These are phyloP conservation scores for Mortierella alpina DNA, from an alignment of 192 early-diverging fungal genomes.

Conservation along the genomic window DNA sequence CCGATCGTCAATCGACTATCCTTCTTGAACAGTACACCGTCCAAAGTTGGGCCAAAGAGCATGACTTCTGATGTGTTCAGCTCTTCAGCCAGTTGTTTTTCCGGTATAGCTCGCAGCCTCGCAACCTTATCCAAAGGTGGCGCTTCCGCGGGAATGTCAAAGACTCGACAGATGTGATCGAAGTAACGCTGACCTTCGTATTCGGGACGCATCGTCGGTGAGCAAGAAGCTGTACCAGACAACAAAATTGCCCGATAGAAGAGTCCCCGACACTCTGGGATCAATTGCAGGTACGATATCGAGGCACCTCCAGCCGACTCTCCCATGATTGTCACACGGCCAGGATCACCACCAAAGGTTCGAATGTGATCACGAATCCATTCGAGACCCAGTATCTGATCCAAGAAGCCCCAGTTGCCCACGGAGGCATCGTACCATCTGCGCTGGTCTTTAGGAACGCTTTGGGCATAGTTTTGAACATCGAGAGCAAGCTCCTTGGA, in stretches of 20 bases:
- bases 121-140: slow-evolving; percentile 20
- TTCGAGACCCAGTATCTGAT: slow-evolving; percentile 22
- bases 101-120: slow-evolving; percentile 4
- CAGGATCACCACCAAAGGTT: slow-evolving; percentile 15
- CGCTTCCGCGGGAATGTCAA: slow-evolving; percentile 22
- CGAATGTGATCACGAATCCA: slow-evolving; percentile 30
- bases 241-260: slow-evolving; percentile 43
- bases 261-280: slow-evolving; percentile 26
- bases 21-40: slow-evolving; percentile 26
- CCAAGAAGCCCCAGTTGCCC: slow-evolving; percentile 43
- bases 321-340: slow-evolving; percentile 24
- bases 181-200: slow-evolving; percentile 29
- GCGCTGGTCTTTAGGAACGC: background rate
- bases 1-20: slow-evolving; percentile 16
- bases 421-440: slow-evolving; percentile 13
- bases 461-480: background rate
- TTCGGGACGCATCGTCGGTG: slow-evolving; percentile 16
- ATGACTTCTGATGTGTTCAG: slow-evolving; percentile 8
- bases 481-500: slow-evolving; percentile 35
- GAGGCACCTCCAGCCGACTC: slow-evolving; percentile 32
- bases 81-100: slow-evolving; percentile 1
- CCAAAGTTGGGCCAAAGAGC: slow-evolving; percentile 31
- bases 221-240: slow-evolving; percentile 20
- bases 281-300: slow-evolving; percentile 36
- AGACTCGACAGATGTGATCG: slow-evolving; percentile 17